Evolutionary conservation across 257 asterid species (phyloP).

Genomic region (Solanum corneliomulleri): DNA sequence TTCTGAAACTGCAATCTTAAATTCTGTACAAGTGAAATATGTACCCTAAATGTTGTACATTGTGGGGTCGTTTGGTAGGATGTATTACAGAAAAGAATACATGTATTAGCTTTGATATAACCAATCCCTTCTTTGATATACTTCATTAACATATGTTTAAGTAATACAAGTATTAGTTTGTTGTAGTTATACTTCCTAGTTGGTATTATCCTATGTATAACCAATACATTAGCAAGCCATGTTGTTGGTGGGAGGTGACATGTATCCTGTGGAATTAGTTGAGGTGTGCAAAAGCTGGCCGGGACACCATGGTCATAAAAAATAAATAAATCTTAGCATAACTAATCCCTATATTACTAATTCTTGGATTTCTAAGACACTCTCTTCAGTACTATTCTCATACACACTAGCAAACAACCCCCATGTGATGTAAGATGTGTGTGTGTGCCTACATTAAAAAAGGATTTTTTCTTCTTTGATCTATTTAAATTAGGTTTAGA

Average conservation of each 20-base stretch:
- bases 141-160: background rate
- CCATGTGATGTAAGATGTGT: background rate
- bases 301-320: background rate
- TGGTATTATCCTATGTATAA: background rate
- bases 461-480: background rate
- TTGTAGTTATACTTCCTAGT: background rate
- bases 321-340: background rate
- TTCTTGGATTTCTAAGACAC: background rate
- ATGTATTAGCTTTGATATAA: background rate
- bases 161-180: background rate
- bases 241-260: background rate
- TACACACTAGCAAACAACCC: background rate
- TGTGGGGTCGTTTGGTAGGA: background rate
- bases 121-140: background rate
- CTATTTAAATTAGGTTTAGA: background rate
- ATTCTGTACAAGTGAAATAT: background rate
- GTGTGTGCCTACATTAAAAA: background rate
- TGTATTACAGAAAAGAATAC: background rate
- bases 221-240: background rate
- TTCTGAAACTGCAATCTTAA: background rate
- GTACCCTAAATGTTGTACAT: background rate
- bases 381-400: background rate
- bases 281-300: background rate
- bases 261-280: background rate
- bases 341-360: background rate